Evolutionary conservation across 2,329 filamentous ascomycete species (phyloP).

Genomic region (Neonectria coccinea): DNA sequence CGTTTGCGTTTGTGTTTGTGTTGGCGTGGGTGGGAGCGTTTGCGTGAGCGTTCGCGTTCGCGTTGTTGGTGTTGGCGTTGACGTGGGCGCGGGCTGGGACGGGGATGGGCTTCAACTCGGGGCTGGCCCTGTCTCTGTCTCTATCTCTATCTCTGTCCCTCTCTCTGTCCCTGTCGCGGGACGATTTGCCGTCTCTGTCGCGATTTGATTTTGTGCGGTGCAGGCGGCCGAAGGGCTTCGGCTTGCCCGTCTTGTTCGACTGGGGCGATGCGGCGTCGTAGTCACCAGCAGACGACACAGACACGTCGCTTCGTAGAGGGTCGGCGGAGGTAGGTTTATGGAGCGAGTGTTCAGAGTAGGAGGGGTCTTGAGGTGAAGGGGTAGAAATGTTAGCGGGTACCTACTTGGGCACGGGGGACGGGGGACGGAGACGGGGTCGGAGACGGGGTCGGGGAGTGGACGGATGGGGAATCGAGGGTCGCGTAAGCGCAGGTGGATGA

Average conservation of each 20-base stretch:
- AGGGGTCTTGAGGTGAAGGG: constrained; percentile 41
- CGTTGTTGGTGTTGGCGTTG: background rate
- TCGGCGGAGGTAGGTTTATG: constrained; percentile 56
- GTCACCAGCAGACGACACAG: constrained; percentile 62
- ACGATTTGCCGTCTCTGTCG: constrained; percentile 57
- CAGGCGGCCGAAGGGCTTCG: constrained; percentile 66
- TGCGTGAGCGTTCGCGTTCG: background rate
- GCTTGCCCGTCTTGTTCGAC: constrained; percentile 61
- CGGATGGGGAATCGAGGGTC: constrained; percentile 16
- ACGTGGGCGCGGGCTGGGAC: constrained; percentile 30
- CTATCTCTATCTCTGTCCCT: constrained; percentile 62
- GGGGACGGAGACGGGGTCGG: constrained; percentile 3
- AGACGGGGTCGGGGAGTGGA: constrained; percentile 6
- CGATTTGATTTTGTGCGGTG: constrained; percentile 64
- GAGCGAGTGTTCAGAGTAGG: constrained; percentile 48
- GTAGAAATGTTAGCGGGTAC: constrained; percentile 39
- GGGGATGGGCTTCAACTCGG: constrained; percentile 50
- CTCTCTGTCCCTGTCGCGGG: constrained; percentile 53
- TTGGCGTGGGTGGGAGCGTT: background rate
- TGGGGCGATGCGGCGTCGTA: constrained; percentile 54
- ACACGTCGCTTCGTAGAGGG: constrained; percentile 64
- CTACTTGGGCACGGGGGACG: background rate
- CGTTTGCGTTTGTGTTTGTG: background rate
- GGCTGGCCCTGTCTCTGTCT: constrained; percentile 60
- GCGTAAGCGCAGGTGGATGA: constrained; percentile 26